phyloP scores from a whole-genome alignment of 192 early-diverging fungal species.

The Blastocladiella britannica region DNA sequence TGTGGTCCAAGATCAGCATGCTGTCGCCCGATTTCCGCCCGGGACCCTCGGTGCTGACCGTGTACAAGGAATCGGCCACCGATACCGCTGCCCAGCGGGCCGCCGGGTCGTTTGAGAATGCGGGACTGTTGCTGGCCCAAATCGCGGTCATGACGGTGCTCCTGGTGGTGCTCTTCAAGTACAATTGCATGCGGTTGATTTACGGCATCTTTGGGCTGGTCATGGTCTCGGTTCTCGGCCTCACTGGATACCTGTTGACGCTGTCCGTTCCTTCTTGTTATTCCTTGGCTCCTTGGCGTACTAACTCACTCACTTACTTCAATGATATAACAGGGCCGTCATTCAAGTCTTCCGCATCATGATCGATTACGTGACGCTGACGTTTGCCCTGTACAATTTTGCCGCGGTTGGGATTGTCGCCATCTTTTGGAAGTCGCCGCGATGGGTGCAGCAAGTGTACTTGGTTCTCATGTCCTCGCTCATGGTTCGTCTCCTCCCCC shows the following conservation, averaged over 20 bases:
- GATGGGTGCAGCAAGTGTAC: slow-evolving; percentile 6
- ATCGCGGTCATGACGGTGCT: slow-evolving; percentile 6
- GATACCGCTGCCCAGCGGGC: neutral
- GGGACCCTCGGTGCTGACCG: neutral
- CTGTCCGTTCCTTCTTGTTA: too few relatives aligned
- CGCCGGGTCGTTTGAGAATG: slow-evolving; percentile 2
- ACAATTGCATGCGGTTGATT: slow-evolving; percentile 6
- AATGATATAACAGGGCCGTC: too few relatives aligned
- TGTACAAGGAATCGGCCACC: neutral
- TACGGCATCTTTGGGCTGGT: slow-evolving; percentile 7
- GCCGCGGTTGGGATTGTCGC: slow-evolving; percentile 4
- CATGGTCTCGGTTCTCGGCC: slow-evolving; percentile 4
- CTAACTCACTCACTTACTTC: too few relatives aligned
- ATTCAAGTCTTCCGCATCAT: slow-evolving; percentile 1
- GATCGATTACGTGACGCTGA: slow-evolving; percentile 2
- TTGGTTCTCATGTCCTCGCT: slow-evolving; percentile 6
- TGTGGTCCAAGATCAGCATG: slow-evolving; percentile 6
- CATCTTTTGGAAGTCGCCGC: slow-evolving; percentile 7
- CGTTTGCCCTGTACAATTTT: slow-evolving; percentile 4
- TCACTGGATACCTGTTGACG: slow-evolving; percentile 4
- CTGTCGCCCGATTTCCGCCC: neutral
- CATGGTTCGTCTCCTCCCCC: slow-evolving; percentile 3
- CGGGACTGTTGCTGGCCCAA: slow-evolving; percentile 4
- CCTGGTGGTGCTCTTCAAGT: slow-evolving; percentile 6
- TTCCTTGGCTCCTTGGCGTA: too few relatives aligned